Evolutionary conservation across 306 rosid species (phyloP).

Genomic region (Comarum palustre): DNA sequence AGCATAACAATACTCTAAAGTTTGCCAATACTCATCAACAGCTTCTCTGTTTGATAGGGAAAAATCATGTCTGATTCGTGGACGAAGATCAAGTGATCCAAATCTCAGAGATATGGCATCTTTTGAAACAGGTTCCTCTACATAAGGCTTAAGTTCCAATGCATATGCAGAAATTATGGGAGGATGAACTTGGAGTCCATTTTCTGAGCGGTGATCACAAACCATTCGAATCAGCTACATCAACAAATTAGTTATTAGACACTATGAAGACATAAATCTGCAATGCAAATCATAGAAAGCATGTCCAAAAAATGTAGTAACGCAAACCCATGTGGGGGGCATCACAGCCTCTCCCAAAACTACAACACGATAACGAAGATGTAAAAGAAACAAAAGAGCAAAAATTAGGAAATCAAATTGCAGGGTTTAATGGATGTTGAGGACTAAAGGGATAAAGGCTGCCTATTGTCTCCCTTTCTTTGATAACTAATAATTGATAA

Average conservation of each 20-base stretch:
- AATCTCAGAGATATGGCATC: slow-evolving; percentile 51
- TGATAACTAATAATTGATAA: not conserved
- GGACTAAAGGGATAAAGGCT: not conserved
- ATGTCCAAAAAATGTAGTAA: not conserved
- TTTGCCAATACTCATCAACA: slow-evolving; percentile 88
- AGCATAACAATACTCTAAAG: slow-evolving; percentile 80
- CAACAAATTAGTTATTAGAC: slow-evolving; percentile 33
- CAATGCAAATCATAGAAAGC: slow-evolving; percentile 7
- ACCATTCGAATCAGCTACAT: slow-evolving; percentile 73
- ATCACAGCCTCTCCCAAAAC: not conserved
- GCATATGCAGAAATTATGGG: slow-evolving; percentile 48
- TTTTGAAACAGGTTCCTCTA: slow-evolving; percentile 84
- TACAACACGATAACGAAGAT: not conserved
- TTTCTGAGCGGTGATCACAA: slow-evolving; percentile 43
- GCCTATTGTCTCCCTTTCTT: slow-evolving; percentile 2
- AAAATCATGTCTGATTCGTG: slow-evolving; percentile 96
- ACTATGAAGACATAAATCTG: slow-evolving; percentile 12
- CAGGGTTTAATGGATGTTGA: not conserved
- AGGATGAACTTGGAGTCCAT: slow-evolving; percentile 34
- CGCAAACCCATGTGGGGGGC: not conserved
- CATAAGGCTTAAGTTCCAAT: slow-evolving; percentile 85
- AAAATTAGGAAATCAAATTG: not conserved
- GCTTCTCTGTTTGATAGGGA: slow-evolving; percentile 65
- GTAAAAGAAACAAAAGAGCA: not conserved
- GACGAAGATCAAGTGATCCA: slow-evolving; percentile 71